Evolutionary conservation across 2,329 filamentous ascomycete genomes (phyloP).

Genomic region (Phaeosphaeriaceae sp.): DNA sequence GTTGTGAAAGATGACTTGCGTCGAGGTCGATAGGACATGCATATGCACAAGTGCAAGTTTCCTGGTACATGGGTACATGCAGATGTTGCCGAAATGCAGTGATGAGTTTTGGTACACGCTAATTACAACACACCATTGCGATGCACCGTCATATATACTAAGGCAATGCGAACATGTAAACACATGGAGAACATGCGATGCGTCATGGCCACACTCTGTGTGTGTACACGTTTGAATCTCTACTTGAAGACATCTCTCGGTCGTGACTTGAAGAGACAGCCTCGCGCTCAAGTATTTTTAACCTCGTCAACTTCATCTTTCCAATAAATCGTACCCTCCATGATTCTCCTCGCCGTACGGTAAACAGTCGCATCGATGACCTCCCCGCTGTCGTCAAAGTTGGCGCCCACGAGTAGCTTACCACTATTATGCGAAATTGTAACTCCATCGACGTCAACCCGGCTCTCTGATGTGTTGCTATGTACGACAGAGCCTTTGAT

Average conservation of each 20-base stretch:
- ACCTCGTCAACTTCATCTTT: not conserved
- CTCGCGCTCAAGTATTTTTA: not conserved
- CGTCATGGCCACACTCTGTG: not conserved
- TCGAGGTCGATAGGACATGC: not conserved
- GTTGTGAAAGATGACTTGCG: not conserved
- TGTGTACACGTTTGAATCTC: not conserved
- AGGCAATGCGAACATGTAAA: not conserved
- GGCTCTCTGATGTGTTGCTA: constrained; percentile 31
- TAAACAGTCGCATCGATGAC: constrained; percentile 1
- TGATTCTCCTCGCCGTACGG: not conserved
- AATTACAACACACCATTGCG: not conserved
- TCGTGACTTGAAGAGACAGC: too few relatives aligned
- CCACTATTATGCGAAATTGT: constrained; percentile 51
- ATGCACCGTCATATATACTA: not conserved
- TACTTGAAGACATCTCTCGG: too few relatives aligned
- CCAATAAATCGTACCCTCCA: constrained; percentile 1
- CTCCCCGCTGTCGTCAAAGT: not conserved
- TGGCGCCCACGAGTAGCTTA: not conserved
- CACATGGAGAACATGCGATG: not conserved
- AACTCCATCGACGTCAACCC: constrained; percentile 36
- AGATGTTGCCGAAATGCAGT: not conserved
- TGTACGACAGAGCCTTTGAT: constrained; percentile 47
- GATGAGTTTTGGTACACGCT: not conserved
- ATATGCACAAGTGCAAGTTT: not conserved
- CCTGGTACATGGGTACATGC: not conserved